These are phyloP conservation scores for Epichloe uncinata DNA, from an alignment of 2,329 filamentous ascomycete species.

Conservation along the genomic window DNA sequence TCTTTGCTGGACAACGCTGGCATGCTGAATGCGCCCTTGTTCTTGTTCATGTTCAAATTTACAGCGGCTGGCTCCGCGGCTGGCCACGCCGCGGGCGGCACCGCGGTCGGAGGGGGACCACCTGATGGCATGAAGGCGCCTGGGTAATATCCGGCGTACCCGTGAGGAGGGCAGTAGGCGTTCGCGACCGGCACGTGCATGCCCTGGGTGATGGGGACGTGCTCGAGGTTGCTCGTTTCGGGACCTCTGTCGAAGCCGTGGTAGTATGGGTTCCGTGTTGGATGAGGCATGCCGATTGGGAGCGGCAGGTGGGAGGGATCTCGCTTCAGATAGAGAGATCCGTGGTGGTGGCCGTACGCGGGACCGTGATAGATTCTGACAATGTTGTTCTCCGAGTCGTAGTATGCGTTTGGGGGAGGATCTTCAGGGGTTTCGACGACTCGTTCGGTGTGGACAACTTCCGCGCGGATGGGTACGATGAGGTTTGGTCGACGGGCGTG, in stretches of 20 bases:
- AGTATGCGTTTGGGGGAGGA: constrained; percentile 48
- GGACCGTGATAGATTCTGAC: constrained; percentile 45
- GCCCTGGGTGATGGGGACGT: constrained; percentile 19
- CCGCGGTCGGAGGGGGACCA: background rate
- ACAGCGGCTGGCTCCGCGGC: background rate
- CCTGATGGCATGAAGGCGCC: background rate
- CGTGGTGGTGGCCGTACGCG: constrained; percentile 36
- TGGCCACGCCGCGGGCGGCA: background rate
- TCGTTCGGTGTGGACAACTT: constrained; percentile 42
- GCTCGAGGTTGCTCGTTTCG: constrained; percentile 9
- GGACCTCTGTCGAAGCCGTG: constrained; percentile 20
- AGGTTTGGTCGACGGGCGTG: constrained; percentile 27
- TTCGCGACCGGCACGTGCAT: constrained; percentile 13
- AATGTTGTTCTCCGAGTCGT: constrained; percentile 36
- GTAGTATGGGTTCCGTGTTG: constrained; percentile 29
- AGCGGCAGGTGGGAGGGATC: constrained; percentile 17
- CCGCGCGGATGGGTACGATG: constrained; percentile 32
- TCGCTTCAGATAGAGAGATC: constrained; percentile 31
- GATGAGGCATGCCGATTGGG: constrained; percentile 30
- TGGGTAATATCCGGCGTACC: constrained; percentile 9
- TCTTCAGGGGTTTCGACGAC: constrained; percentile 38
- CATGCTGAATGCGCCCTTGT: constrained; percentile 8
- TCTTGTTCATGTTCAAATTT: background rate
- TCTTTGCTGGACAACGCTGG: constrained; percentile 9
- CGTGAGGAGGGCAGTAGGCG: constrained; percentile 10